Conservation (phyloP, 768 basidiomycete species). For the Albatrellus ellisii region DNA sequence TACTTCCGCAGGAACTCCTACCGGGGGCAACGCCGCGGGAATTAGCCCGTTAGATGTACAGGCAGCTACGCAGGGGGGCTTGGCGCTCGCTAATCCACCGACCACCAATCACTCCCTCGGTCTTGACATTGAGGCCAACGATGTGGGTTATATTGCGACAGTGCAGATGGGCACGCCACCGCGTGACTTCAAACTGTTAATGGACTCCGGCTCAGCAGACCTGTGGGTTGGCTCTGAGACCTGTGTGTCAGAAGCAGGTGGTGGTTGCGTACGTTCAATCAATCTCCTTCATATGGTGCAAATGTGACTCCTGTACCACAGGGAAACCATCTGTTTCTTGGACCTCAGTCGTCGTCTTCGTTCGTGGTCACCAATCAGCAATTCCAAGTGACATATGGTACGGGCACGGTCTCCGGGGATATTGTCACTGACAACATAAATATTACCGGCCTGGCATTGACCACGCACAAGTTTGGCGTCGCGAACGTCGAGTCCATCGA, state of each 20-base stretch:
- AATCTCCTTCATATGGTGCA: not conserved
- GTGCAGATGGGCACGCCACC: conserved; percentile 33
- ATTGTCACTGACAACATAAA: conserved; percentile 50
- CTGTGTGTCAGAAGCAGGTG: conserved; percentile 21
- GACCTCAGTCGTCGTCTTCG: conserved; percentile 42
- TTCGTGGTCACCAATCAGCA: conserved; percentile 38
- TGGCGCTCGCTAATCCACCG: conserved; percentile 31
- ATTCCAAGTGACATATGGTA: conserved; percentile 58
- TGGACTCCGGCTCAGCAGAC: conserved; percentile 36
- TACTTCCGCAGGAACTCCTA: not conserved
- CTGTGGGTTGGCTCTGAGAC: conserved; percentile 27
- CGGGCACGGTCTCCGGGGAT: conserved; percentile 52
- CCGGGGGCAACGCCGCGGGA: not conserved
- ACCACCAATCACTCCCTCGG: conserved; percentile 43
- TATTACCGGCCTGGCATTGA: conserved; percentile 48
- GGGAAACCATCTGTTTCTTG: conserved; percentile 60
- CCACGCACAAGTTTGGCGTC: conserved; percentile 55
- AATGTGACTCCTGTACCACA: conserved; percentile 9
- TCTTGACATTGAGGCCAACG: conserved; percentile 52
- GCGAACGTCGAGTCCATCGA: conserved; percentile 44
- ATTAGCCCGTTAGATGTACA: conserved; percentile 8
- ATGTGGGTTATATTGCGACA: conserved; percentile 37
- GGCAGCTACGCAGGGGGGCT: conserved; percentile 22
- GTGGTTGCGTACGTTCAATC: conserved; percentile 25
- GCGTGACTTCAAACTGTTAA: conserved; percentile 27